Conservation (phyloP, 805 yeast genomes). For the Candida sanyiensis region DNA sequence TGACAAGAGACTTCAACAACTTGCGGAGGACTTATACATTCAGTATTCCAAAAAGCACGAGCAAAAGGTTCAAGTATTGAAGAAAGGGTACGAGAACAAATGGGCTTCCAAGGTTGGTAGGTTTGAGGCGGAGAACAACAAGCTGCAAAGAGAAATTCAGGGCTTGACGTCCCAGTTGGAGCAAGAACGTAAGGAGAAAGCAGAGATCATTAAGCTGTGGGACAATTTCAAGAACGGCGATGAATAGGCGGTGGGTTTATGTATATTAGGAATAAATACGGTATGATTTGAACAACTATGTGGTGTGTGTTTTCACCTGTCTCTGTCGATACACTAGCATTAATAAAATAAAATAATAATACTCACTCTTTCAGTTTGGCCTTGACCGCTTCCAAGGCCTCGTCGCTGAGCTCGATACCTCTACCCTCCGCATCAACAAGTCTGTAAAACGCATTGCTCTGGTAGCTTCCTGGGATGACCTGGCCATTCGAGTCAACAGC, state of each 20-base stretch:
- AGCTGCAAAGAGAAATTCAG: conserved; percentile 46
- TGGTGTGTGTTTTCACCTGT: too few species aligned
- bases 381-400: conserved; percentile 30
- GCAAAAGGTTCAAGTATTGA: conserved; percentile 57
- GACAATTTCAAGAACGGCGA: conserved; percentile 27
- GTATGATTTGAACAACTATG: too few species aligned
- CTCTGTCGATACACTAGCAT: too few species aligned
- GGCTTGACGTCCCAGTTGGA: conserved; percentile 42
- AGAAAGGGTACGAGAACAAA: conserved; percentile 51
- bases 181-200: conserved; percentile 52
- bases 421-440: conserved; percentile 42
- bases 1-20: conserved; percentile 49
- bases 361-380: not conserved
- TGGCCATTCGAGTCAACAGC: conserved; percentile 49
- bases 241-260: not conserved
- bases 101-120: conserved; percentile 41
- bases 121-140: conserved; percentile 38
- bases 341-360: not conserved
- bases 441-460: conserved; percentile 55
- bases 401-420: conserved; percentile 46
- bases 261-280: not conserved
- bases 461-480: conserved; percentile 50
- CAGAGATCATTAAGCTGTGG: conserved; percentile 47
- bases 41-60: conserved; percentile 78
- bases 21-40: conserved; percentile 64